Percentiles rank a stretch among this genome's conserved stretches.
phyloP scores from a whole-genome alignment of 352 stramenopile species.

The Pythium sukuiense region DNA sequence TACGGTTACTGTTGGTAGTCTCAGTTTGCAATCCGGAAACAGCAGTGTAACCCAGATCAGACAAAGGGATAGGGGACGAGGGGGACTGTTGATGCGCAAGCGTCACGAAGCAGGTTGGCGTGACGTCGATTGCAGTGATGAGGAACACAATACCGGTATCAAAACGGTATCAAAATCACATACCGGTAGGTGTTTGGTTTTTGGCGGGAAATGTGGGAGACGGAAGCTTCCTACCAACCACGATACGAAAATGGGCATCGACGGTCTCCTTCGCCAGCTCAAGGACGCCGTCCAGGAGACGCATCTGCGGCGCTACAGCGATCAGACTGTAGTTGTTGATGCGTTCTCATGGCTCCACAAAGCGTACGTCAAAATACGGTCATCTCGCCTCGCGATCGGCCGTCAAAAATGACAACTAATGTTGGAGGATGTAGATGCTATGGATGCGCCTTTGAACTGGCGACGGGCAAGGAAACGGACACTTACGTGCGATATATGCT shows the following conservation, averaged over 20 bases:
- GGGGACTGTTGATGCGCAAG: conserved; percentile 6
- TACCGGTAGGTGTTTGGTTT: not conserved
- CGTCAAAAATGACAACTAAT: not conserved
- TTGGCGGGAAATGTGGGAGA: conserved; percentile 24
- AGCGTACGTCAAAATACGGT: conserved; percentile 42
- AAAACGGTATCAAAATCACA: not conserved
- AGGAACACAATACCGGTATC: not conserved
- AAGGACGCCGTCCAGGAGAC: conserved; percentile 53
- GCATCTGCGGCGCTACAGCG: conserved; percentile 52
- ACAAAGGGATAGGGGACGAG: not conserved
- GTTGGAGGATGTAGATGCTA: conserved; percentile 55
- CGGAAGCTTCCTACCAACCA: too few species aligned
- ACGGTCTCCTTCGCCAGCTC: conserved; percentile 62
- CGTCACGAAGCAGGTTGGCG: conserved; percentile 15
- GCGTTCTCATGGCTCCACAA: conserved; percentile 83
- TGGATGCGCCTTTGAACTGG: conserved; percentile 73
- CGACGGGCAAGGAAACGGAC: conserved; percentile 57
- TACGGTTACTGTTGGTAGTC: conserved; percentile 1
- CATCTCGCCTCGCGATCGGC: not conserved
- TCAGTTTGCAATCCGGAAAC: not conserved
- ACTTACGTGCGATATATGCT: conserved; percentile 76
- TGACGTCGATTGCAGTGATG: conserved; percentile 4
- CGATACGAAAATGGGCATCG: conserved; percentile 50
- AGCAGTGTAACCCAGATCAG: not conserved
- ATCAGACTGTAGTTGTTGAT: conserved; percentile 64